Percentiles rank a stretch among this genome's conserved stretches.
phyloP scores from a whole-genome alignment of 441 rosid genomes.

The Erodium trifolium region DNA sequence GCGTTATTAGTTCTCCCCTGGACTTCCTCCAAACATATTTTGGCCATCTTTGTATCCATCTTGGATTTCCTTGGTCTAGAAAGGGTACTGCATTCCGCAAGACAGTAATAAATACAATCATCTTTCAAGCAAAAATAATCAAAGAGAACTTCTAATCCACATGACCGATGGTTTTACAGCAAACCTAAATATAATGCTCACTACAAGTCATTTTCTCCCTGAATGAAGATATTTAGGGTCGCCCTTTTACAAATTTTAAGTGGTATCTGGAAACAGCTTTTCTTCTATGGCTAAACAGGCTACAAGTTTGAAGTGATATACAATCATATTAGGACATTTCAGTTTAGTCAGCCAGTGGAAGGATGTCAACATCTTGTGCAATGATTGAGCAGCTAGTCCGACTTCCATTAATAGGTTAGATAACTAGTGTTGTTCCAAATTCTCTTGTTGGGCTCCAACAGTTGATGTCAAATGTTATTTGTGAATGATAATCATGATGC shows the following conservation, averaged over 20 bases:
- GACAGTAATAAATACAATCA: not conserved
- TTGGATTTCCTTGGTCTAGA: constrained; percentile 19
- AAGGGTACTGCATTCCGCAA: constrained; percentile 22
- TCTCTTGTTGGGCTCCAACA: not conserved
- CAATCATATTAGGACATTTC: too few relatives aligned
- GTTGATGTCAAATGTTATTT: not conserved
- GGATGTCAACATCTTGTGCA: too few relatives aligned
- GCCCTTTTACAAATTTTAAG: not conserved
- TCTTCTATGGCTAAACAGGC: too few relatives aligned
- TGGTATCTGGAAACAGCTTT: not conserved
- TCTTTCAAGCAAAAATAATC: not conserved
- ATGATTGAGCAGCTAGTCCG: too few relatives aligned
- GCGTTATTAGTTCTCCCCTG: constrained; percentile 10
- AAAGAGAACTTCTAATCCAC: not conserved
- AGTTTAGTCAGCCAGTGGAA: too few relatives aligned
- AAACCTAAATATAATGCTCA: not conserved
- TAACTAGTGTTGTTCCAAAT: not conserved
- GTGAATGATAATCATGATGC: not conserved
- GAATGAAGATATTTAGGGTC: too few relatives aligned
- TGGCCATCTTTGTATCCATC: not conserved
- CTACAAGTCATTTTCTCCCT: too few relatives aligned
- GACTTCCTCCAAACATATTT: constrained; percentile 20
- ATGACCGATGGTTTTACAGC: not conserved
- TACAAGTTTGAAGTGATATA: too few relatives aligned
- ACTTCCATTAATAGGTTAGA: too few relatives aligned